Evolutionary conservation across 1,284 basidiomycete genomes (phyloP), one percentile per base, ranked within the genome.

Genomic region (Ceratobasidium sp.): DNA sequence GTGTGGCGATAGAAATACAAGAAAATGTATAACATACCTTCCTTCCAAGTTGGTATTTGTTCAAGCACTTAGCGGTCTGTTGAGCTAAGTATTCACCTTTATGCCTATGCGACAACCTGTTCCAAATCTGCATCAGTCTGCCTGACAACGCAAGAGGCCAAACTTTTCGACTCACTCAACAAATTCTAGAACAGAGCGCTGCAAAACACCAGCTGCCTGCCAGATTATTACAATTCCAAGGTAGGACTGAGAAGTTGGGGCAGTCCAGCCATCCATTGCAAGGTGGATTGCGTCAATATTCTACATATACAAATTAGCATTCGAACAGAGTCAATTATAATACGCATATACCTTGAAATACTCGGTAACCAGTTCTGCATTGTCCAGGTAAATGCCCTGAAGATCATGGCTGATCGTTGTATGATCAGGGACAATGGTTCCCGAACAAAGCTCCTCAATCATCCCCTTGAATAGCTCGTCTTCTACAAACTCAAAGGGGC

Each of bases 371-470:
- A 38, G 1, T 17, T 38, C 35, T 2, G 42, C 22, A 22, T 56
- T 56, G n/a, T 56, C n/a, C 3, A 13, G 15, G 35, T 56, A 56
- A n/a, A 56, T 40, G 17, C 10, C 34, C 27, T 38, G 54, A 56
- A 56, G 22, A 17, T 56, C 54, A 1, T 20, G 20, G 6, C 32
- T 56, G 35, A 56, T 10, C 22, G 54, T 56, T 13, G 54, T 20
- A 32, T 6, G 35, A 25, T 56, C 22, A 4, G 54, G 54, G 7
- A 40, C 3, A 13, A 38, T 20, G 2, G 32, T 38, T 17, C 54
- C 54, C 12, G 54, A 22, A 25, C 54, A 25, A 56, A 56, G 54
- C 54, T 56, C 35, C n/a, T 38, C 27, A 22, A 47, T n/a, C n/a
- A 47, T 47, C 17, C 7, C 45, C 7, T 25, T 25, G 17, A 47